phyloP scores from a whole-genome alignment of 495 filamentous ascomycete genomes.

The Jackrogersella multiformis region DNA sequence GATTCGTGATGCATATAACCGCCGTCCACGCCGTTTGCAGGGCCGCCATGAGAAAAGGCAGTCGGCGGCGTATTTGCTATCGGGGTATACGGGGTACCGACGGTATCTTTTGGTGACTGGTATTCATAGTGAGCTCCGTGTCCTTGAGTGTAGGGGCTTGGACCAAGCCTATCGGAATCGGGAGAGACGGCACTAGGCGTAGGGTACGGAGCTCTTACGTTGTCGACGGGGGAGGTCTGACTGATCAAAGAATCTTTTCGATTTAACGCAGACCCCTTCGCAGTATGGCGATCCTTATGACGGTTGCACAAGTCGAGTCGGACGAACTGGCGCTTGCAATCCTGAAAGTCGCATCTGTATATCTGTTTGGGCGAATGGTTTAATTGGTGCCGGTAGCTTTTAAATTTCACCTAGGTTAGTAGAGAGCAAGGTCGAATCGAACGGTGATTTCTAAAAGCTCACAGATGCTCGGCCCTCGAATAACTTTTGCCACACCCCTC shows the following conservation, averaged over 20 bases:
- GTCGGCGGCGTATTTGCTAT: constrained; percentile 58
- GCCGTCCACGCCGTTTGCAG: constrained; percentile 52
- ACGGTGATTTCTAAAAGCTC: constrained; percentile 38
- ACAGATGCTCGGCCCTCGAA: constrained; percentile 95
- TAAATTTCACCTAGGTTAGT: constrained; percentile 30
- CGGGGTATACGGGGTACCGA: constrained; percentile 59
- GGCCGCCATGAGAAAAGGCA: constrained; percentile 50
- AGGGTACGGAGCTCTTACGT: constrained; percentile 55
- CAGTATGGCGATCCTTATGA: constrained; percentile 95
- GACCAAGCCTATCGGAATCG: constrained; percentile 58
- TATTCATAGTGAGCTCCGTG: constrained; percentile 60
- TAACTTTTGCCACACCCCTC: constrained; percentile 95
- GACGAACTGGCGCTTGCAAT: constrained; percentile 90
- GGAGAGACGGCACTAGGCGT: constrained; percentile 59
- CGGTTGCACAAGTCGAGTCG: constrained; percentile 93
- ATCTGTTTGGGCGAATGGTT: constrained; percentile 98
- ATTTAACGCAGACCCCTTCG: constrained; percentile 91
- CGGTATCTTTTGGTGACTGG: constrained; percentile 60
- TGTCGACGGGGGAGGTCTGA: constrained; percentile 62
- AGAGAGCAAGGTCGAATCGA: constrained; percentile 12
- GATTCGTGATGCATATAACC: constrained; percentile 56
- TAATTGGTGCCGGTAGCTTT: constrained; percentile 84
- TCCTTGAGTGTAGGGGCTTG: constrained; percentile 52
- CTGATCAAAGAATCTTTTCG: constrained; percentile 82
- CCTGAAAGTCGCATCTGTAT: constrained; percentile 92